Conservation (phyloP, 805 yeast species). For the Pichia exigua region DNA sequence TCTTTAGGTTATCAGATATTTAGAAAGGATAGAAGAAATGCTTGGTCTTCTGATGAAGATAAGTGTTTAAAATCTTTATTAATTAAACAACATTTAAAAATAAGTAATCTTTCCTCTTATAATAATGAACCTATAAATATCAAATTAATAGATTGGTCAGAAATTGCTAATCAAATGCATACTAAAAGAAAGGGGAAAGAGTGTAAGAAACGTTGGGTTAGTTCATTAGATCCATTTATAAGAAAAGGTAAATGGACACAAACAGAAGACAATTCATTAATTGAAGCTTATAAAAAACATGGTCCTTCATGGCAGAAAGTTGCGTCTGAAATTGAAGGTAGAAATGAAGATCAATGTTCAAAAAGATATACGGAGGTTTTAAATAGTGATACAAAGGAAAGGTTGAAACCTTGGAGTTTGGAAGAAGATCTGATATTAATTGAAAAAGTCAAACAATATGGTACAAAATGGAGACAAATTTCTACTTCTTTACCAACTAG, state of each 20-base stretch:
- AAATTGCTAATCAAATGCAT: conserved; percentile 36
- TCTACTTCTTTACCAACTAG: conserved; percentile 65
- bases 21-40: conserved; percentile 50
- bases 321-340: conserved; percentile 63
- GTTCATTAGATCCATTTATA: conserved; percentile 74
- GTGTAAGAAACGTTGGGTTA: conserved; percentile 81
- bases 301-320: conserved; percentile 88
- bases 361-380: conserved; percentile 83
- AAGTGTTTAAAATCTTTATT: conserved; percentile 38
- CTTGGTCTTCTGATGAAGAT: conserved; percentile 78
- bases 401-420: conserved; percentile 70
- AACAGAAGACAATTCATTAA: conserved; percentile 63
- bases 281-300: conserved; percentile 53
- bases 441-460: conserved; percentile 58
- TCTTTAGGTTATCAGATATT: conserved; percentile 70
- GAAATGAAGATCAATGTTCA: conserved; percentile 94
- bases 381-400: conserved; percentile 70
- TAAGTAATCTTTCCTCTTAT: conserved; percentile 14
- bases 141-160: conserved; percentile 55
- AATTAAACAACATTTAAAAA: conserved; percentile 23
- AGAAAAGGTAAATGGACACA: conserved; percentile 83
- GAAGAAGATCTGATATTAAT: conserved; percentile 71
- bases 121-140: conserved; percentile 25
- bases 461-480: conserved; percentile 86
- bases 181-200: conserved; percentile 63